Evolutionary conservation across 2,329 filamentous ascomycete species (phyloP).

Genomic region (Ophiostoma quercus): DNA sequence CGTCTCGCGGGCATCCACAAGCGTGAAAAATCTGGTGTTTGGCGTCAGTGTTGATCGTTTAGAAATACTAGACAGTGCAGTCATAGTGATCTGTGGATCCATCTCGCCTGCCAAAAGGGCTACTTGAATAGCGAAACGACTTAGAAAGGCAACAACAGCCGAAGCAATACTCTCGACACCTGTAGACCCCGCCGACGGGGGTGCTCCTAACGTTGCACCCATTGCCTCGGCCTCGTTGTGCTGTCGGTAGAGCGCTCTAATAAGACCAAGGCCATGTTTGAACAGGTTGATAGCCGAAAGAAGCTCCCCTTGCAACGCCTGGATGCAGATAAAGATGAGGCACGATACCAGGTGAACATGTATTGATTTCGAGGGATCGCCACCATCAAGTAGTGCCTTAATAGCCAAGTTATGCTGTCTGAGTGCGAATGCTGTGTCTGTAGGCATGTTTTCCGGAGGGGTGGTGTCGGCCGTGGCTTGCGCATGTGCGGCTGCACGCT

Average conservation of each 20-base stretch:
- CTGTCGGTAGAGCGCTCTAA: slow-evolving; percentile 14
- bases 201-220: background rate
- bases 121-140: slow-evolving; percentile 24
- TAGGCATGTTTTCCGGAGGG: background rate
- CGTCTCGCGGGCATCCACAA: background rate
- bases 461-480: background rate
- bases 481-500: background rate
- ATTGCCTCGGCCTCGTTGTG: background rate
- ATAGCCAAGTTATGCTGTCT: background rate
- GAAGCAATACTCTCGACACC: slow-evolving; percentile 15
- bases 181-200: background rate
- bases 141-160: slow-evolving; percentile 21
- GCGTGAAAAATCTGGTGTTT: background rate
- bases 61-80: background rate
- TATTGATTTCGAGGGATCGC: slow-evolving; percentile 1
- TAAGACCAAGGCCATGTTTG: slow-evolving; percentile 22
- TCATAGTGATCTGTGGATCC: slow-evolving; percentile 3
- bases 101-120: slow-evolving; percentile 21
- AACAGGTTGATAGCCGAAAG: slow-evolving; percentile 23
- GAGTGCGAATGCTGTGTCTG: background rate
- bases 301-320: slow-evolving; percentile 24
- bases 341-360: slow-evolving; percentile 23
- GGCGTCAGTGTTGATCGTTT: background rate
- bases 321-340: slow-evolving; percentile 25
- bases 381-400: background rate